phyloP scores from a whole-genome alignment of 805 yeast genomes.

The Ogataea methanolica region DNA sequence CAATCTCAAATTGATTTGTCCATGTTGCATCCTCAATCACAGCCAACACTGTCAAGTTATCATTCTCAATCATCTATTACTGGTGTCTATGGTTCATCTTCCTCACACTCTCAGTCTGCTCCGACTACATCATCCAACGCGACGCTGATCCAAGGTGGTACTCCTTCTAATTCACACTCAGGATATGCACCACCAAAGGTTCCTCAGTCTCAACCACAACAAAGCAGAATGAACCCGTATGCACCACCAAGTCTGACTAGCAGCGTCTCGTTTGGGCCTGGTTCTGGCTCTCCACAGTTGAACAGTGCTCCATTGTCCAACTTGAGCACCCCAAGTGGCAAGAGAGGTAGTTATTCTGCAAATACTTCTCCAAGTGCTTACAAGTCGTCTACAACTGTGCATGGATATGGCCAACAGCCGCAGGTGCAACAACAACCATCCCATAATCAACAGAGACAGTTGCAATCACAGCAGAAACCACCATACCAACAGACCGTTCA shows the following conservation, averaged over 20 bases:
- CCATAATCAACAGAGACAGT: too few relatives aligned
- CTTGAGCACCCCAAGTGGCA: too few relatives aligned
- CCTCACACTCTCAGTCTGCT: slow-evolving; percentile 18
- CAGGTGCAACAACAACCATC: too few relatives aligned
- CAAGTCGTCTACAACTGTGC: not conserved
- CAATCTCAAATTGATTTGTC: slow-evolving; percentile 36
- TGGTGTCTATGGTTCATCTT: slow-evolving; percentile 7
- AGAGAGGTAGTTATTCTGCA: too few relatives aligned
- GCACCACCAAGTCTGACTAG: slow-evolving; percentile 3
- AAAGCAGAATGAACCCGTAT: slow-evolving; percentile 8
- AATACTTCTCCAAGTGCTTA: not conserved
- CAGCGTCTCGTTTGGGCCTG: not conserved
- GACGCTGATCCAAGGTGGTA: slow-evolving; percentile 11
- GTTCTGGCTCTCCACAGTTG: not conserved
- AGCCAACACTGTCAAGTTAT: slow-evolving; percentile 13
- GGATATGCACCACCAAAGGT: slow-evolving; percentile 9
- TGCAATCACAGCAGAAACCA: too few relatives aligned
- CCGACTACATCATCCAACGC: slow-evolving; percentile 21
- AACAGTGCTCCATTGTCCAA: not conserved
- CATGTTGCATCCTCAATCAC: slow-evolving; percentile 16
- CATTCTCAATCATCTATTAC: slow-evolving; percentile 6
- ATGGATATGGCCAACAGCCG: not conserved
- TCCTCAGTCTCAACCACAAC: slow-evolving; percentile 5
- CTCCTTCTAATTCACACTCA: slow-evolving; percentile 5
- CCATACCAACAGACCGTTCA: too few relatives aligned